These are phyloP conservation scores for Rhodomyrtus psidioides DNA, from an alignment of 441 rosid genomes.

Conservation along the genomic window DNA sequence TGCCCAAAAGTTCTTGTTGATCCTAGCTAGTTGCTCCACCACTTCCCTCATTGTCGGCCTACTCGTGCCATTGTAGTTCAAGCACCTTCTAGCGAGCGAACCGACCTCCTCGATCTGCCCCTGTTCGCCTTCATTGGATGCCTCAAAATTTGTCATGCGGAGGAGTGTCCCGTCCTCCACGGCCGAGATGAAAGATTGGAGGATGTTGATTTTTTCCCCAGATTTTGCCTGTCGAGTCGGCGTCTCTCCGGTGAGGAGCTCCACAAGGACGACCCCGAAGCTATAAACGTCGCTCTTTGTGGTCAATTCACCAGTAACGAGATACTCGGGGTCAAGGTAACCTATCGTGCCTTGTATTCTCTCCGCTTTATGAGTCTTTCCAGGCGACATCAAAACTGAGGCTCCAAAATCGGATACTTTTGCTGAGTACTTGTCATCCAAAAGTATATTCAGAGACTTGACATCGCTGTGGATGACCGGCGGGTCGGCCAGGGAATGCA, in stretches of 20 bases:
- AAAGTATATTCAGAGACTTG: neutral
- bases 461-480: neutral
- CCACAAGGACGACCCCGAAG: neutral
- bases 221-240: neutral
- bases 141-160: neutral
- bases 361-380: neutral
- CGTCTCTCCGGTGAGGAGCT: neutral
- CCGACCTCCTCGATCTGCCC: neutral
- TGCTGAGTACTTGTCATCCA: neutral
- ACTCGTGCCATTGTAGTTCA: neutral
- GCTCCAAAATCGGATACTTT: neutral
- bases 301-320: neutral
- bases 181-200: neutral
- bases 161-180: neutral
- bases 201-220: neutral
- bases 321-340: neutral
- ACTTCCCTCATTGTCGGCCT: neutral
- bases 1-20: neutral
- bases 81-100: neutral
- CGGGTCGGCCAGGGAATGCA: neutral
- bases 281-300: neutral
- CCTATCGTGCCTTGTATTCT: neutral
- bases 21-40: neutral
- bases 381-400: neutral
- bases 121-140: neutral